These are phyloP conservation scores for Clitoria ternatea DNA, from an alignment of 306 rosid species.

Conservation along the genomic window DNA sequence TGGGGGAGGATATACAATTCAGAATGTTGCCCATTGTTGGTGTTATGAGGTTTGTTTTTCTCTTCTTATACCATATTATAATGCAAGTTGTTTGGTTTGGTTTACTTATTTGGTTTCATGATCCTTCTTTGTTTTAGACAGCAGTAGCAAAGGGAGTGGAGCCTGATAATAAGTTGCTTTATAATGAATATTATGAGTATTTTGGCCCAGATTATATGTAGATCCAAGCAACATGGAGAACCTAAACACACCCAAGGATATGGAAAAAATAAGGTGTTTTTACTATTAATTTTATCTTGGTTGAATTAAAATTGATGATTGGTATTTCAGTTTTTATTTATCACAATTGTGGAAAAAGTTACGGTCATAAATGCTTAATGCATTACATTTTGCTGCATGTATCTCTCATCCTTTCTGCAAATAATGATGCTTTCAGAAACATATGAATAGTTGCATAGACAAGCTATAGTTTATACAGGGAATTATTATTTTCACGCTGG, in stretches of 20 bases:
- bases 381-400: constrained; percentile 6
- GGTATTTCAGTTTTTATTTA: background rate
- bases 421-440: background rate
- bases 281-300: background rate
- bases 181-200: constrained; percentile 83
- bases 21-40: constrained; percentile 97
- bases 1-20: constrained; percentile 91
- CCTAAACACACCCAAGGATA: constrained; percentile 67
- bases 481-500: background rate
- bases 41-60: constrained; percentile 70
- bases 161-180: constrained; percentile 83
- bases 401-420: background rate
- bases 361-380: background rate
- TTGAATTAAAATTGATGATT: background rate
- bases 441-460: background rate
- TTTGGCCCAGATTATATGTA: constrained; percentile 86
- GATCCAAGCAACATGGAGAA: constrained; percentile 83
- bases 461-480: background rate
- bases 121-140: constrained; percentile 51
- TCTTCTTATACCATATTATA: background rate
- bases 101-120: constrained; percentile 17
- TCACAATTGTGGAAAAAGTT: background rate
- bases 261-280: constrained; percentile 79
- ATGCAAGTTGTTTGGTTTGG: constrained; percentile 12
- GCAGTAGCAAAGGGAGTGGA: constrained; percentile 94